Conservation (phyloP, 2,329 filamentous ascomycete species). For the Tolypocladium capitatum region DNA sequence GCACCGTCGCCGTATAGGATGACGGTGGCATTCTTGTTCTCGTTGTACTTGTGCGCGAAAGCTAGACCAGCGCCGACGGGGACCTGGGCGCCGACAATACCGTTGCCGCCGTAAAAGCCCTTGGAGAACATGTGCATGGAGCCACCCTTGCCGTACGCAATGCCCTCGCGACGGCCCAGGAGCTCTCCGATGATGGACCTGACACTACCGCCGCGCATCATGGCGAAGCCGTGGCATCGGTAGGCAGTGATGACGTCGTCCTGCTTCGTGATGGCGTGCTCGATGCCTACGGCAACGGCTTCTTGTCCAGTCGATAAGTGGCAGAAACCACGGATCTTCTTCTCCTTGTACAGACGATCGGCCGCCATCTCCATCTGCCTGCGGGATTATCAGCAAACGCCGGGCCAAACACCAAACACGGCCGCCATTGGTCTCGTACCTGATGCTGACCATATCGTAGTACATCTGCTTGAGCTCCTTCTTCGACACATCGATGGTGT, state of each 20-base stretch:
- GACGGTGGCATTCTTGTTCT: conserved; percentile 73
- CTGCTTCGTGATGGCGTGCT: conserved; percentile 80
- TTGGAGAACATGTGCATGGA: conserved; percentile 99
- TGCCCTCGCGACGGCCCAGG: conserved; percentile 87
- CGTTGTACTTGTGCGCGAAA: conserved; percentile 91
- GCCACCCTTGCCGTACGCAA: conserved; percentile 96
- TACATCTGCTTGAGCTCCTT: conserved; percentile 98
- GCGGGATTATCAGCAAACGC: conserved; percentile 18
- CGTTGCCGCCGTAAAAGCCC: conserved; percentile 97
- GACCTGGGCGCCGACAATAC: conserved; percentile 97
- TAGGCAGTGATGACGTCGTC: conserved; percentile 97
- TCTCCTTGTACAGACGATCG: conserved; percentile 99
- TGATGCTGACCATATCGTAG: conserved; percentile 87
- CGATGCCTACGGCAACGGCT: conserved; percentile 92
- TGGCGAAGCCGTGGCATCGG: conserved; percentile 94
- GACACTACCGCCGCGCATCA: conserved; percentile 87
- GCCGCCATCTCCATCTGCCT: conserved; percentile 99
- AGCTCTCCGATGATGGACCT: conserved; percentile 93
- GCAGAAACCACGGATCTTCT: conserved; percentile 99
- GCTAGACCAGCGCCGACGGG: conserved; percentile 92
- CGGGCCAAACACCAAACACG: no score
- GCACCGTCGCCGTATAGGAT: conserved; percentile 96
- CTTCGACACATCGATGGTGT: conserved; percentile 90
- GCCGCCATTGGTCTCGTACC: conserved; percentile 43
- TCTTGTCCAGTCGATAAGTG: conserved; percentile 96